Percentiles rank a stretch among this genome's conserved stretches.
Evolutionary conservation across 805 yeast genomes (phyloP).

Genomic region (Metschnikowia bowlesiae): DNA sequence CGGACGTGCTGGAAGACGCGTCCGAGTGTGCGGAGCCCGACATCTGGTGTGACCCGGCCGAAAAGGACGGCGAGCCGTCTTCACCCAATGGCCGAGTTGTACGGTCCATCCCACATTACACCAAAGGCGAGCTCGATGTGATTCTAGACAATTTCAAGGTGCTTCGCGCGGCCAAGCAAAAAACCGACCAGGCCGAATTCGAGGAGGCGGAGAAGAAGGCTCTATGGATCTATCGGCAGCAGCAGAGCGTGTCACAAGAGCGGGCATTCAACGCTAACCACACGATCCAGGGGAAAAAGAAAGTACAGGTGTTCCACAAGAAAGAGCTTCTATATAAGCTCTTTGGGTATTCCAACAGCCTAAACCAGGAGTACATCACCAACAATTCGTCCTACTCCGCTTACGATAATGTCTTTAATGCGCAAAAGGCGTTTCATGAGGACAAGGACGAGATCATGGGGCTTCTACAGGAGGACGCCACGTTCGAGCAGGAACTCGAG

Average conservation of each 20-base stretch:
- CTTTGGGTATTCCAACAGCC: slow-evolving; percentile 35
- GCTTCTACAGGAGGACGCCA: slow-evolving; percentile 31
- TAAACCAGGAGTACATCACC: slow-evolving; percentile 38
- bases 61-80: background rate
- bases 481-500: slow-evolving; percentile 19
- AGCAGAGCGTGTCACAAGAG: slow-evolving; percentile 30
- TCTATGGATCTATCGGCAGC: slow-evolving; percentile 27
- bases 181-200: slow-evolving; percentile 3
- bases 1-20: slow-evolving; percentile 8
- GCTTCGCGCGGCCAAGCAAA: slow-evolving; percentile 6
- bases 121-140: slow-evolving; percentile 31
- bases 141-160: slow-evolving; percentile 18
- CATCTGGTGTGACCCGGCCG: slow-evolving; percentile 4
- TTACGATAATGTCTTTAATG: slow-evolving; percentile 32
- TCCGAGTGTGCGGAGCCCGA: slow-evolving; percentile 4
- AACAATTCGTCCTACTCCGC: slow-evolving; percentile 39
- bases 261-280: slow-evolving; percentile 30
- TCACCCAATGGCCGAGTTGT: slow-evolving; percentile 11
- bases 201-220: slow-evolving; percentile 23
- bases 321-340: slow-evolving; percentile 35
- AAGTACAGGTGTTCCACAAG: slow-evolving; percentile 37
- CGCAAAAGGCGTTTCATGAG: slow-evolving; percentile 38
- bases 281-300: slow-evolving; percentile 32
- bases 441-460: slow-evolving; percentile 37
- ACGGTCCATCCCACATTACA: slow-evolving; percentile 37